Conservation (phyloP, 2,329 filamentous ascomycete species). For the Exophiala lecanii-corni region DNA sequence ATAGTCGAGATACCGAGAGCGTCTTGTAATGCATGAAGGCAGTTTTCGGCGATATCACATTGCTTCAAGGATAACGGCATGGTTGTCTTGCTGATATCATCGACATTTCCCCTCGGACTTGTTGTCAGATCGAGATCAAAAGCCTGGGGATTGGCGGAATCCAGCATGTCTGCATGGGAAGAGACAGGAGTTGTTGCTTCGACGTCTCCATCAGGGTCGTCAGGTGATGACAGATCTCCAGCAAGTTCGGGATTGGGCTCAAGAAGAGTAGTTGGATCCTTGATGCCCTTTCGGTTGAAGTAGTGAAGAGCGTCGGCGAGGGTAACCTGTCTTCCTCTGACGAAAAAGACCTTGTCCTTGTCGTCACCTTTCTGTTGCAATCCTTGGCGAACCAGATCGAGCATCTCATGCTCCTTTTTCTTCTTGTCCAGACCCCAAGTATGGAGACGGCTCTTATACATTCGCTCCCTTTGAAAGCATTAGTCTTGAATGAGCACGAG, state of each 20-base stretch:
- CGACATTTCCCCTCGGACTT: conserved; percentile 16
- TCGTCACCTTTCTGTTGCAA: conserved; percentile 24
- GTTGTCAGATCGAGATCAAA: conserved; percentile 20
- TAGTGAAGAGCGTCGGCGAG: conserved; percentile 27
- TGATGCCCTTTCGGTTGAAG: conserved; percentile 29
- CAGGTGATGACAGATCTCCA: conserved; percentile 23
- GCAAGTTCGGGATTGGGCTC: conserved; percentile 11
- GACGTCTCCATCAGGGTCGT: conserved; percentile 24
- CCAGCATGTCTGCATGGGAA: conserved; percentile 19
- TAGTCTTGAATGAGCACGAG: too few relatives aligned
- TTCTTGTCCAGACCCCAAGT: conserved; percentile 27
- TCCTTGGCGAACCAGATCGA: conserved; percentile 27
- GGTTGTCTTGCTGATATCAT: conserved; percentile 9
- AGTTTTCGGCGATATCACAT: conserved; percentile 18
- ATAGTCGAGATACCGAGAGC: conserved; percentile 21
- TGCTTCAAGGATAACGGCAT: conserved; percentile 11
- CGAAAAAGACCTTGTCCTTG: conserved; percentile 27
- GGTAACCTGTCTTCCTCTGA: conserved; percentile 25
- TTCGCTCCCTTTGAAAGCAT: conserved; percentile 22
- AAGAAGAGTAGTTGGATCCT: conserved; percentile 25
- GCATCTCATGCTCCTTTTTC: conserved; percentile 29
- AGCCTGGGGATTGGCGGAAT: conserved; percentile 7
- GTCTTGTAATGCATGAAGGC: conserved; percentile 16
- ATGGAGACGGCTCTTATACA: conserved; percentile 28
- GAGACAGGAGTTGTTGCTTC: conserved; percentile 24